These are phyloP conservation scores for Wallacemonas sp. DNA, from an alignment of 208 protist species.

Conservation along the genomic window DNA sequence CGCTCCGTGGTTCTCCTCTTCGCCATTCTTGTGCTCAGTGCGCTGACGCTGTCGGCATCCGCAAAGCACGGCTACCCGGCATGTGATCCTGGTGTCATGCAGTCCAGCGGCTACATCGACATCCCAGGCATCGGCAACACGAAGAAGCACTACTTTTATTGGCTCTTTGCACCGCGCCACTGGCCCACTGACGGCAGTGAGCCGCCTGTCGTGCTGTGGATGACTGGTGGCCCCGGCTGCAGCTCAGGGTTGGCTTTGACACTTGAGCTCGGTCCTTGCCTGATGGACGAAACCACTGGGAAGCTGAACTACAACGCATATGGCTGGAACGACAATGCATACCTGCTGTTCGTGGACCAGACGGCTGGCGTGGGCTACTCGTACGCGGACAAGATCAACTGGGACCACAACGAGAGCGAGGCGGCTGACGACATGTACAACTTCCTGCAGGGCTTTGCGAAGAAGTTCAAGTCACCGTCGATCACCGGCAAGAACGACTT, in stretches of 20 bases:
- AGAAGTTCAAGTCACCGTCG: constrained; percentile 18
- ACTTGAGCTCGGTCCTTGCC: constrained; percentile 78
- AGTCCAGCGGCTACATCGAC: constrained; percentile 73
- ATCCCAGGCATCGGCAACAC: constrained; percentile 35
- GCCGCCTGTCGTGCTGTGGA: constrained; percentile 79
- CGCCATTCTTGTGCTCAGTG: not conserved
- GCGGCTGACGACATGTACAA: constrained; percentile 86
- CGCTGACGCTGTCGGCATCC: no score
- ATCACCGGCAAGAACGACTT: constrained; percentile 36
- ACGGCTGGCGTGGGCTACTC: constrained; percentile 85
- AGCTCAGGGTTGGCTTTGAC: constrained; percentile 58
- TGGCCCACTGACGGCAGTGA: constrained; percentile 22
- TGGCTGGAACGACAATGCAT: constrained; percentile 82
- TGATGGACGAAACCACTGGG: constrained; percentile 44
- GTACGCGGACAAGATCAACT: constrained; percentile 45
- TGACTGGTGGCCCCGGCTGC: constrained; percentile 91
- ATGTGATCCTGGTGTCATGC: constrained; percentile 42
- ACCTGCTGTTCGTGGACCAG: constrained; percentile 91
- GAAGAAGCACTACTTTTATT: constrained; percentile 86
- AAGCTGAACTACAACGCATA: constrained; percentile 55
- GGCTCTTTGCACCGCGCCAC: constrained; percentile 69
- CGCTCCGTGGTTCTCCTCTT: not conserved
- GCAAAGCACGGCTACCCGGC: constrained; percentile 21
- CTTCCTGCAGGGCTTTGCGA: constrained; percentile 75
- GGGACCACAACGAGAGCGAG: constrained; percentile 56